Conservation (phyloP, 257 asterid species). For the Ajuga chamaepitys region DNA sequence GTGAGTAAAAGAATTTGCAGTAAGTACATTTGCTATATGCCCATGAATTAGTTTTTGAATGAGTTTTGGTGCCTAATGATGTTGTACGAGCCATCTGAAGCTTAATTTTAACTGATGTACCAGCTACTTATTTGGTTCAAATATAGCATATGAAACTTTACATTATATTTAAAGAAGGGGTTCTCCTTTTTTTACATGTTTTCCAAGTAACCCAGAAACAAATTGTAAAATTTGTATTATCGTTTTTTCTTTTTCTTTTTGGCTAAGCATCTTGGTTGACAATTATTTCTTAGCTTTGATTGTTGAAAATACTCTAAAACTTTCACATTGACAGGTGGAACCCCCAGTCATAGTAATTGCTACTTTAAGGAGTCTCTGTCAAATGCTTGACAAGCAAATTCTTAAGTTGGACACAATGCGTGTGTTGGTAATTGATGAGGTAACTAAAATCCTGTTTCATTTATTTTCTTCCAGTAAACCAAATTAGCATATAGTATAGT, state of each 20-base stretch:
- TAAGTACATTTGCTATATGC: background rate
- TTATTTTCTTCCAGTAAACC: constrained; percentile 1
- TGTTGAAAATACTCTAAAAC: constrained; percentile 3
- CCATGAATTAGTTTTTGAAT: background rate
- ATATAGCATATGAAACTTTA: background rate
- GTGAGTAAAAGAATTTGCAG: constrained; percentile 27
- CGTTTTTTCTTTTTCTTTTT: background rate
- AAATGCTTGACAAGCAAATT: constrained; percentile 73
- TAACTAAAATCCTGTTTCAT: constrained; percentile 21
- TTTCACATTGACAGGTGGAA: constrained; percentile 50
- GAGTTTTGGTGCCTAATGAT: background rate
- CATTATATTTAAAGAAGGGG: background rate
- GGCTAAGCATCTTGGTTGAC: background rate
- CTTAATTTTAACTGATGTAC: background rate
- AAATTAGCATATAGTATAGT: background rate
- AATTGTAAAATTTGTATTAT: background rate
- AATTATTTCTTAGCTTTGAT: background rate
- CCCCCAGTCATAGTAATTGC: constrained; percentile 88
- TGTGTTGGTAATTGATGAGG: constrained; percentile 97
- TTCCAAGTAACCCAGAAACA: background rate
- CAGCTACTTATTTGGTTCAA: background rate
- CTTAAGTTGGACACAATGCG: constrained; percentile 67
- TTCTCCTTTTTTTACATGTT: background rate
- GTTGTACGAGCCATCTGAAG: constrained; percentile 1
- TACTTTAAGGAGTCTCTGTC: constrained; percentile 79